These are phyloP conservation scores for Pelargonium fulgidum DNA, from an alignment of 441 rosid species.

Conservation along the genomic window DNA sequence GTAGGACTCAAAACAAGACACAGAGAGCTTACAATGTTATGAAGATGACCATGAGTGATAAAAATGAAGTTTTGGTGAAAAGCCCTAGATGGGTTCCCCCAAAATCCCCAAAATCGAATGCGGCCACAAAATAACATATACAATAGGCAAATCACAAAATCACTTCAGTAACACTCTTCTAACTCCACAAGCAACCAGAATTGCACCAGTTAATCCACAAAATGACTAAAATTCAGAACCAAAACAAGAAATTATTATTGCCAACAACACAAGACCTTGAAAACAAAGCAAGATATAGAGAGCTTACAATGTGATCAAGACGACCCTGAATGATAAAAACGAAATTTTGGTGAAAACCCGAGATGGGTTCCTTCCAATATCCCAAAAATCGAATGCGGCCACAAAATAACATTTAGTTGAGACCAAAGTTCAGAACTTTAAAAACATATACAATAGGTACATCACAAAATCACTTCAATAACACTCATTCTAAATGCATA, in stretches of 20 bases:
- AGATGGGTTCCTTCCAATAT: slow-evolving; percentile 57
- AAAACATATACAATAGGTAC: neutral
- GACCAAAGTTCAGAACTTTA: neutral
- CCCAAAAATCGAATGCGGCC: no score
- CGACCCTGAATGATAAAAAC: slow-evolving; percentile 87
- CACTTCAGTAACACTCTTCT: neutral
- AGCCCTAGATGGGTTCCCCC: slow-evolving; percentile 76
- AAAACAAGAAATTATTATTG: no score
- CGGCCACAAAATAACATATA: neutral
- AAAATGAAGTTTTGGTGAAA: slow-evolving; percentile 86
- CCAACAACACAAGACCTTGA: neutral
- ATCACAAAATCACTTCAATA: neutral
- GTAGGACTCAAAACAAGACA: neutral
- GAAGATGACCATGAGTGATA: slow-evolving; percentile 87
- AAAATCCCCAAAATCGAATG: slow-evolving; percentile 21
- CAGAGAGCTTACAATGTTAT: slow-evolving; percentile 56
- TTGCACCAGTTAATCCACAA: no score
- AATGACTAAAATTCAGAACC: neutral
- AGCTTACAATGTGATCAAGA: slow-evolving; percentile 78
- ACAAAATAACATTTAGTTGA: neutral
- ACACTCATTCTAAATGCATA: neutral
- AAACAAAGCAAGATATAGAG: neutral
- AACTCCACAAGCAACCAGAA: no score
- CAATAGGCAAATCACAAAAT: neutral
- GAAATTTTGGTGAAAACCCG: slow-evolving; percentile 77